Percentiles rank a stretch among this genome's conserved stretches.
phyloP scores from a whole-genome alignment of 2,329 filamentous ascomycete species.

The Endoconidiophora polonica region DNA sequence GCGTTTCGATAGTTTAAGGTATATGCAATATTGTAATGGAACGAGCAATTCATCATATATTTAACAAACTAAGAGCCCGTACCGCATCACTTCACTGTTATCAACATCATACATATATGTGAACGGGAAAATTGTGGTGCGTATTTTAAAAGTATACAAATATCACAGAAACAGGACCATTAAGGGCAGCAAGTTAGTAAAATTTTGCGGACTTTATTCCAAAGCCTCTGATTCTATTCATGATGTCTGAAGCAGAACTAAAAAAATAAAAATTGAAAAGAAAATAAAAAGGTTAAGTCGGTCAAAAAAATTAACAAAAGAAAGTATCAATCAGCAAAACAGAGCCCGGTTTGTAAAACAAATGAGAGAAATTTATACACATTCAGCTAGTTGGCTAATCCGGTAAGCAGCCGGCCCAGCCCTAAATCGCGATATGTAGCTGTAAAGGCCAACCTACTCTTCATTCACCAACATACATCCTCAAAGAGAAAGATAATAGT shows the following conservation, averaged over 20 bases:
- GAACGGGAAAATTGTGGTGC: too few species aligned
- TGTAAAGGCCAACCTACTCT: too few species aligned
- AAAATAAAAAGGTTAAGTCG: neutral
- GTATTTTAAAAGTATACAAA: too few species aligned
- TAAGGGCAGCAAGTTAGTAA: neutral
- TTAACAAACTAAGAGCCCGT: too few species aligned
- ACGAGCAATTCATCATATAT: too few species aligned
- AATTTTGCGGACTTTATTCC: neutral
- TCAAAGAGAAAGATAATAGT: neutral
- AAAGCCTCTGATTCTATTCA: neutral
- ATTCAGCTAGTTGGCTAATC: slow-evolving; percentile 4
- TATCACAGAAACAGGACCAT: too few species aligned
- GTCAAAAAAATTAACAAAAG: slow-evolving; percentile 6
- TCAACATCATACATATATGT: too few species aligned
- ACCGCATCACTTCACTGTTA: too few species aligned
- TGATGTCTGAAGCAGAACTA: neutral
- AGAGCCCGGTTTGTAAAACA: neutral
- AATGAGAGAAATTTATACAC: slow-evolving; percentile 12
- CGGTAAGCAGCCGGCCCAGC: neutral
- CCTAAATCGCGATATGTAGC: too few species aligned
- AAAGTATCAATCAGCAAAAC: slow-evolving; percentile 6
- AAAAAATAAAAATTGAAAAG: neutral
- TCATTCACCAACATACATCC: neutral
- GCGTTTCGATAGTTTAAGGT: too few species aligned
- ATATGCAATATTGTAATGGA: too few species aligned